Evolutionary conservation across 345 rosid genomes (phyloP).

Genomic region (Corchorus olitorius): DNA sequence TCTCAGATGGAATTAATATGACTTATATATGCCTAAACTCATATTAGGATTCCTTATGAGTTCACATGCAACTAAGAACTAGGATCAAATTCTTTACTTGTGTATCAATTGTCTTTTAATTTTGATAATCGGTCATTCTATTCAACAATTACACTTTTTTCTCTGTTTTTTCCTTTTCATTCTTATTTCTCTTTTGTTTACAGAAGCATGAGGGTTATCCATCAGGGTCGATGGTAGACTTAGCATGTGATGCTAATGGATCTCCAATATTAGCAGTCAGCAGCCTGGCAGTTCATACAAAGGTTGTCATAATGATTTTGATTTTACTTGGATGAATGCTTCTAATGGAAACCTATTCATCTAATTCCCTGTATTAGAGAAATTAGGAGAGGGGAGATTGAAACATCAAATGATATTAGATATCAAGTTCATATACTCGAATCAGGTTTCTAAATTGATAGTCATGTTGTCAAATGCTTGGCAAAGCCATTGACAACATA

Average conservation of each 20-base stretch:
- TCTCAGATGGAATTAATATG: too few relatives aligned
- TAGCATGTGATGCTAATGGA: conserved; percentile 86
- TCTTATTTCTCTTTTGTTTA: conserved; percentile 20
- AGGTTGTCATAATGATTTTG: conserved; percentile 47
- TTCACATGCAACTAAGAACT: background rate
- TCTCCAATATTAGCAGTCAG: conserved; percentile 82
- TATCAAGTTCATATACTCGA: background rate
- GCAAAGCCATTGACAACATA: background rate
- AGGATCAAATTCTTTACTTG: too few relatives aligned
- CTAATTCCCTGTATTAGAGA: background rate
- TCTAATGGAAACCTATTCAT: background rate
- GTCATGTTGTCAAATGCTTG: background rate
- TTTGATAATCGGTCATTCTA: background rate
- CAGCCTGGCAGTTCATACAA: conserved; percentile 82
- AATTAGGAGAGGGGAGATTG: background rate
- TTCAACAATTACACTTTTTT: conserved; percentile 2
- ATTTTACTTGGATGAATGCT: conserved; percentile 6
- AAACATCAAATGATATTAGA: background rate
- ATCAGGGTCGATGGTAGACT: conserved; percentile 91
- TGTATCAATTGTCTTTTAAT: background rate
- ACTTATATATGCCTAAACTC: too few relatives aligned
- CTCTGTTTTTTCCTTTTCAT: background rate
- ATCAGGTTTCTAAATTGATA: conserved; percentile 3
- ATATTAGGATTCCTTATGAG: background rate
- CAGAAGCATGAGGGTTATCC: conserved; percentile 88